phyloP scores from a whole-genome alignment of 1,284 basidiomycete species.

The Ceratobasidium theobromae region DNA sequence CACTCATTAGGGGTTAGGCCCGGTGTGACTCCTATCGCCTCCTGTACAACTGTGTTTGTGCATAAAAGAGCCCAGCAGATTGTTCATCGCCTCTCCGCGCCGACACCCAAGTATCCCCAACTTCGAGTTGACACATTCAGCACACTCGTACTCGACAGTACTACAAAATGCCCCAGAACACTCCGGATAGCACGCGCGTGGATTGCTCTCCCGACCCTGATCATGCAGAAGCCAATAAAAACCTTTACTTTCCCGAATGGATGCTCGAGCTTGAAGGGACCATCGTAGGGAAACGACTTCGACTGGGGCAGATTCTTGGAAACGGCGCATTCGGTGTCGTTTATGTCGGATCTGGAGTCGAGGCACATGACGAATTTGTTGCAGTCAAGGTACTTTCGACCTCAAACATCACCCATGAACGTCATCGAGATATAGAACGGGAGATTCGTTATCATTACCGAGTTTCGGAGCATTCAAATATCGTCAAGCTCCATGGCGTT shows the following conservation, averaged over 20 bases:
- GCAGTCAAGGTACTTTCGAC: constrained; percentile 87
- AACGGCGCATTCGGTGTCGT: constrained; percentile 96
- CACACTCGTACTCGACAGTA: constrained; percentile 3
- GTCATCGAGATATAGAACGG: constrained; percentile 73
- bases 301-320: constrained; percentile 88
- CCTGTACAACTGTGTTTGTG: too few species aligned
- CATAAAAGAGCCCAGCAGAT: too few species aligned
- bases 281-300: constrained; percentile 51
- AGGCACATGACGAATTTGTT: constrained; percentile 48
- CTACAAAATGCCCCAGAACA: too few species aligned
- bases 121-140: not conserved
- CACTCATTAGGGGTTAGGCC: too few species aligned
- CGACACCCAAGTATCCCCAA: too few species aligned
- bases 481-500: constrained; percentile 88
- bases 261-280: constrained; percentile 13
- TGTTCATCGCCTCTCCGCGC: too few species aligned
- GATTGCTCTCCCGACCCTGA: constrained; percentile 1
- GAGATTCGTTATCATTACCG: constrained; percentile 64
- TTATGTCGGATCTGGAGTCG: constrained; percentile 77
- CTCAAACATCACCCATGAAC: constrained; percentile 64
- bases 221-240: constrained; percentile 65
- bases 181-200: too few species aligned
- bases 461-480: constrained; percentile 74
- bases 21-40: too few species aligned
- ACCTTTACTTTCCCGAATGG: not conserved